Conservation (phyloP, 768 basidiomycete species). For the Pisolithus tinctorius region DNA sequence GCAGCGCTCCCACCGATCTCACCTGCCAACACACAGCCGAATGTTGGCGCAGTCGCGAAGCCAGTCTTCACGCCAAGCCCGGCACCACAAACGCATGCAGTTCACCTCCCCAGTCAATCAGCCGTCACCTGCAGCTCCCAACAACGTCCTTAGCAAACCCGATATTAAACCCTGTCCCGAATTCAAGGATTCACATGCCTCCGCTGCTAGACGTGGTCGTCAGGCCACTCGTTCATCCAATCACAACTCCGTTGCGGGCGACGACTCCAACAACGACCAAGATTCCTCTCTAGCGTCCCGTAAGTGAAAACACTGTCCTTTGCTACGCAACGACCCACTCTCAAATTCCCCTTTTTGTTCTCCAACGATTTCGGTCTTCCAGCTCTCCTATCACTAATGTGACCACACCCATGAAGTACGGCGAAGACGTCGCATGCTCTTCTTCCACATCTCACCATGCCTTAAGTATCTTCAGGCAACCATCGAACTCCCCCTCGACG, state of each 20-base stretch:
- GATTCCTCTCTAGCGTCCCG: constrained; percentile 8
- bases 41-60: constrained; percentile 74
- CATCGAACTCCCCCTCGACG: constrained; percentile 79
- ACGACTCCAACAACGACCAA: constrained; percentile 11
- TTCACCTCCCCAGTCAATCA: constrained; percentile 85
- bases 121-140: constrained; percentile 41
- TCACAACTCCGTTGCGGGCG: constrained; percentile 22
- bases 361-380: constrained; percentile 71
- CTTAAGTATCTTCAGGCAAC: constrained; percentile 65
- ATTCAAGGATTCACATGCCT: constrained; percentile 41
- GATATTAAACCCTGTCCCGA: constrained; percentile 60
- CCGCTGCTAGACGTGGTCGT: constrained; percentile 30
- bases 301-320: constrained; percentile 17
- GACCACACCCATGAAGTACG: constrained; percentile 66
- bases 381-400: constrained; percentile 61
- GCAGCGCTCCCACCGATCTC: constrained; percentile 72
- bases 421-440: constrained; percentile 54
- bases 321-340: constrained; percentile 27
- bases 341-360: constrained; percentile 72
- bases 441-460: constrained; percentile 34
- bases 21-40: constrained; percentile 78
- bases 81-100: constrained; percentile 81
- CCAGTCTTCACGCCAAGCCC: constrained; percentile 51
- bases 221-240: constrained; percentile 29
- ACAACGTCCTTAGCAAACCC: constrained; percentile 52